A percentile compares a stretch with the other conserved stretches of the same genome.
Evolutionary conservation across 2,329 filamentous ascomycete genomes (phyloP).

Genomic region (Aurifilum marmelostoma): DNA sequence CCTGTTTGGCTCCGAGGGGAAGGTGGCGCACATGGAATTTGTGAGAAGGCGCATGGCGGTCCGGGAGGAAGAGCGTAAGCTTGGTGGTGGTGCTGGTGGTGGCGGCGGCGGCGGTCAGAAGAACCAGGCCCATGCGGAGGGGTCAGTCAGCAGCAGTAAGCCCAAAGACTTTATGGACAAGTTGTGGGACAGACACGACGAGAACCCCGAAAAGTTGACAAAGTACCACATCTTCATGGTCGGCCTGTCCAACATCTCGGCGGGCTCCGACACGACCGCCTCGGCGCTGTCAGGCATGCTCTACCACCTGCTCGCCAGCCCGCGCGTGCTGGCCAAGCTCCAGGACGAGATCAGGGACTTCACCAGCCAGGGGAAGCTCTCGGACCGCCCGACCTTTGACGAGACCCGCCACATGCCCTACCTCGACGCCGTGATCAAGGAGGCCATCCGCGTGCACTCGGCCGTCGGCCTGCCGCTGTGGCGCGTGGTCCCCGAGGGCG

Average conservation of each 20-base stretch:
- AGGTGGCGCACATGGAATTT: conserved; percentile 22
- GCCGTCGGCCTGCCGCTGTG: conserved; percentile 53
- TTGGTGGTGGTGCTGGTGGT: not conserved
- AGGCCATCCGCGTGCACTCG: conserved; percentile 55
- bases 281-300: conserved; percentile 50
- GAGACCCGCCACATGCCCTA: conserved; percentile 50
- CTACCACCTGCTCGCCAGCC: conserved; percentile 46
- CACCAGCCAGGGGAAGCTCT: conserved; percentile 26
- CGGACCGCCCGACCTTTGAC: conserved; percentile 37
- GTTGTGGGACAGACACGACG: conserved; percentile 43
- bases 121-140: not conserved
- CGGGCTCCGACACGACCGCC: conserved; percentile 51
- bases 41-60: conserved; percentile 19
- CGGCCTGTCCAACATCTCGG: conserved; percentile 41
- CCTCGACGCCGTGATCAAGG: conserved; percentile 57
- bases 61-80: conserved; percentile 17
- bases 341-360: conserved; percentile 33
- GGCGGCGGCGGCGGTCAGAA: not conserved
- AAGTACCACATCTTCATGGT: conserved; percentile 39
- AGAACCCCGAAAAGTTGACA: conserved; percentile 47
- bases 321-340: conserved; percentile 32
- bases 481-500: conserved; percentile 50
- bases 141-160: conserved; percentile 10
- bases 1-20: conserved; percentile 17
- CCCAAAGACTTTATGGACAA: conserved; percentile 47